These are phyloP conservation scores for Venturia pyrina DNA, from an alignment of 2,329 filamentous ascomycete genomes.

Conservation along the genomic window DNA sequence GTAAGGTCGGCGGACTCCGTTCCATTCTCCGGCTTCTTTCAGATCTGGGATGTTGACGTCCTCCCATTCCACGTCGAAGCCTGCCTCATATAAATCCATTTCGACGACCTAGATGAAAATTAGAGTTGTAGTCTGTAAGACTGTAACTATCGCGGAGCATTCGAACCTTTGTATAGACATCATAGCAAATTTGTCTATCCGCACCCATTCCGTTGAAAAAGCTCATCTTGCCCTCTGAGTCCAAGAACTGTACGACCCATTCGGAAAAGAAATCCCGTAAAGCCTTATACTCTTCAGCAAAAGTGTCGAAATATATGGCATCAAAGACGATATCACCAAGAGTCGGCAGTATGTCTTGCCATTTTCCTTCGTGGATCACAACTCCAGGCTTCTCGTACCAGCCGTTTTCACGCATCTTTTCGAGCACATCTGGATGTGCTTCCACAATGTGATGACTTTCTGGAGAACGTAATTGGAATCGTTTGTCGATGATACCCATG, in stretches of 20 bases:
- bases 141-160: neutral
- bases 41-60: conserved; percentile 65
- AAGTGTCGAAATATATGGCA: conserved; percentile 88
- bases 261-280: conserved; percentile 83
- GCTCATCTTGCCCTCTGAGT: conserved; percentile 48
- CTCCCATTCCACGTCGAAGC: conserved; percentile 81
- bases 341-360: conserved; percentile 40
- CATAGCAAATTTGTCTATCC: conserved; percentile 86
- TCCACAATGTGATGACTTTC: conserved; percentile 40
- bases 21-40: conserved; percentile 67
- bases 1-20: conserved; percentile 77
- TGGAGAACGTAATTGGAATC: conserved; percentile 35
- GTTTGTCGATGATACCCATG: conserved; percentile 41
- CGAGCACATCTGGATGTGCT: conserved; percentile 39
- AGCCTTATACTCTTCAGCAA: conserved; percentile 85
- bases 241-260: conserved; percentile 69
- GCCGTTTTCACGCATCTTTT: conserved; percentile 34
- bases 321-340: conserved; percentile 30
- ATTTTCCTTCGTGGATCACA: conserved; percentile 37
- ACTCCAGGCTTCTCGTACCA: conserved; percentile 41
- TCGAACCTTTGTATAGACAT: conserved; percentile 73
- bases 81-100: conserved; percentile 80
- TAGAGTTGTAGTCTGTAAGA: neutral
- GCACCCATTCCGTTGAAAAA: conserved; percentile 75
- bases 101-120: conserved; percentile 51